A percentile compares a stretch with the other conserved stretches of the same genome.
Conservation (phyloP, 352 stramenopile species). For the Ophiocytium majus region DNA sequence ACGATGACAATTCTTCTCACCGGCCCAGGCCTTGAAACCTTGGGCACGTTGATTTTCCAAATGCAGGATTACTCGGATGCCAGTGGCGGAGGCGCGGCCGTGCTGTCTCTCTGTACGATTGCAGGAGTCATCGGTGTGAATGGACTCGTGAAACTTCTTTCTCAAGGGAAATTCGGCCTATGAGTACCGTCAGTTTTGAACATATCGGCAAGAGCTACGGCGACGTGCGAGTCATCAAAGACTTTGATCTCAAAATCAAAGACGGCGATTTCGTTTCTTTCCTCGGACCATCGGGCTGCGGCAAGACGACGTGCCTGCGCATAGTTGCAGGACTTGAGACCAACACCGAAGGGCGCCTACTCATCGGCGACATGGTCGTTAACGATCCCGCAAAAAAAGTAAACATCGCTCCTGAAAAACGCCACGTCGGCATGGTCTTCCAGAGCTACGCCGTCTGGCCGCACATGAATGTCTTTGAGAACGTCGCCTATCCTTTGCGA, state of each 20-base stretch:
- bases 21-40: no score
- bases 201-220: background rate
- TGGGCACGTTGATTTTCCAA: no score
- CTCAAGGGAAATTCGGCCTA: no score
- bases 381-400: no score
- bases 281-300: background rate
- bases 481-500: background rate
- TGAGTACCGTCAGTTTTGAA: background rate
- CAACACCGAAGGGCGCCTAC: background rate
- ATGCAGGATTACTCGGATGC: no score
- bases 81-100: no score
- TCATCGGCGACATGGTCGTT: background rate
- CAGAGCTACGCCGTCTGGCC: background rate
- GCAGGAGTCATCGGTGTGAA: no score
- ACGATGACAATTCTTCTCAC: no score
- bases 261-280: background rate
- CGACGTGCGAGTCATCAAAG: background rate
- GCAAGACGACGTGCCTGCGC: background rate
- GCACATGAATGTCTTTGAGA: conserved; percentile 13
- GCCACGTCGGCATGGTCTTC: background rate
- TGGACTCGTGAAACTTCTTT: no score
- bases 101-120: no score
- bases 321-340: background rate
- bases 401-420: background rate
- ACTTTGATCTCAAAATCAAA: conserved; percentile 8